These are phyloP conservation scores for Metarhizium sp. DNA, from an alignment of 2,329 filamentous ascomycete genomes.

Conservation along the genomic window DNA sequence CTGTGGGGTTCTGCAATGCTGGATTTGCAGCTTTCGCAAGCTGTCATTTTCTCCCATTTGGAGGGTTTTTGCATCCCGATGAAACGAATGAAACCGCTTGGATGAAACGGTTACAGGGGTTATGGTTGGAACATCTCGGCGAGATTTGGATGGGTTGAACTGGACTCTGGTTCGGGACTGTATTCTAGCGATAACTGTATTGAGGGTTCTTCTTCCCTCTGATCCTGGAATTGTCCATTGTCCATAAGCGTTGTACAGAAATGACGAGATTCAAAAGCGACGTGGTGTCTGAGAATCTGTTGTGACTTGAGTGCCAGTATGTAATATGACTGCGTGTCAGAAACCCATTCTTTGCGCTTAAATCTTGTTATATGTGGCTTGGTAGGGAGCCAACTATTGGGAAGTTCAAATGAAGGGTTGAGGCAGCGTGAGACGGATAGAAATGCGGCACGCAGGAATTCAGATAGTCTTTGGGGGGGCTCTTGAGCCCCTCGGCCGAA, in stretches of 20 bases:
- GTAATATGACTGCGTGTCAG: not conserved
- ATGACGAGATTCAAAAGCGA: not conserved
- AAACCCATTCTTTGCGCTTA: not conserved
- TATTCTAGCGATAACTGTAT: conserved; percentile 8
- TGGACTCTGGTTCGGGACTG: conserved; percentile 6
- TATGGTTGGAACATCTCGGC: conserved; percentile 1
- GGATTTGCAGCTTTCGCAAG: conserved; percentile 1
- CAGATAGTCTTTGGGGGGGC: too few relatives aligned
- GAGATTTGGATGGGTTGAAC: conserved; percentile 6
- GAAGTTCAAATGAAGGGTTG: too few relatives aligned
- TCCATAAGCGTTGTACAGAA: conserved; percentile 5
- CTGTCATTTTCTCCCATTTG: conserved; percentile 8
- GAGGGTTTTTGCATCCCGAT: conserved; percentile 1
- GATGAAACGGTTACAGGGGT: not conserved
- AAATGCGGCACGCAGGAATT: too few relatives aligned
- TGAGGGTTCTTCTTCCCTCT: conserved; percentile 3
- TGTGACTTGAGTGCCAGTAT: not conserved
- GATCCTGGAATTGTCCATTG: conserved; percentile 7
- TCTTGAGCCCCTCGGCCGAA: too few relatives aligned
- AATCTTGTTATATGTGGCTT: too few relatives aligned
- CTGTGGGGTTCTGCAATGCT: not conserved
- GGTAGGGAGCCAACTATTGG: too few relatives aligned
- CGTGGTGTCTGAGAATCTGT: not conserved
- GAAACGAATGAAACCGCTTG: conserved; percentile 3
- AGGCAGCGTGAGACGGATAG: too few relatives aligned